Evolutionary conservation across 108 stramenopile genomes (phyloP).

Genomic region (Cyclotella cryptica): DNA sequence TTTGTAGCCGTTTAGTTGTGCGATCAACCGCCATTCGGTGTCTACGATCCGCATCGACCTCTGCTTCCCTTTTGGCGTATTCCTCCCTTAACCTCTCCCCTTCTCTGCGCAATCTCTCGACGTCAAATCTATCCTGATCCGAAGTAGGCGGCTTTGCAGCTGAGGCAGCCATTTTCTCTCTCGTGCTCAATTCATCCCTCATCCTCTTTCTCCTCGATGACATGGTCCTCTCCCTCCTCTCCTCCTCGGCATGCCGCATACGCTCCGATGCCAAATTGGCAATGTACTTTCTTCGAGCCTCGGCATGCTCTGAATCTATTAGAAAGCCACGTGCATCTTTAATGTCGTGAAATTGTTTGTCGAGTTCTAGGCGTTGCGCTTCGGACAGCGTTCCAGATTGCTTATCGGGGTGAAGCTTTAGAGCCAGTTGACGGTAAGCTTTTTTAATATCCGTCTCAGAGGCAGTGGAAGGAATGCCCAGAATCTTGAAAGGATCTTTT

Average conservation of each 20-base stretch:
- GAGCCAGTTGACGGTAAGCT: constrained; percentile 73
- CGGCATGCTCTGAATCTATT: constrained; percentile 65
- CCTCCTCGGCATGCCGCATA: constrained; percentile 64
- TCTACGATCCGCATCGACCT: constrained; percentile 48
- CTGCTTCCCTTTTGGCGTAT: constrained; percentile 63
- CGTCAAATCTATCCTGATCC: constrained; percentile 48
- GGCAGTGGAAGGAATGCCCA: constrained; percentile 60
- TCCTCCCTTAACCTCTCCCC: constrained; percentile 64
- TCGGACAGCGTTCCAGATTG: constrained; percentile 59
- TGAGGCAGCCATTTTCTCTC: constrained; percentile 58
- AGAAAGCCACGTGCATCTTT: constrained; percentile 71
- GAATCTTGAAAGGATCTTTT: constrained; percentile 69
- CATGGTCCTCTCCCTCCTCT: constrained; percentile 71
- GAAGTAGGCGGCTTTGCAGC: background rate
- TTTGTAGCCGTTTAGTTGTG: constrained; percentile 37
- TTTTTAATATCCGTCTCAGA: constrained; percentile 79
- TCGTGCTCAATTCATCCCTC: constrained; percentile 68
- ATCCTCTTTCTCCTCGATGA: constrained; percentile 69
- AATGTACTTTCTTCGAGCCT: constrained; percentile 63
- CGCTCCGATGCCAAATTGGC: constrained; percentile 67
- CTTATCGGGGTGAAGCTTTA: constrained; percentile 94
- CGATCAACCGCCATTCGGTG: constrained; percentile 28
- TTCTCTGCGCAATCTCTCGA: constrained; percentile 72
- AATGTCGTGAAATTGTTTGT: constrained; percentile 63
- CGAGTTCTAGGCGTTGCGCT: constrained; percentile 34